phyloP scores from a whole-genome alignment of 169 alveolate species.

The Toxoplasma gondii region DNA sequence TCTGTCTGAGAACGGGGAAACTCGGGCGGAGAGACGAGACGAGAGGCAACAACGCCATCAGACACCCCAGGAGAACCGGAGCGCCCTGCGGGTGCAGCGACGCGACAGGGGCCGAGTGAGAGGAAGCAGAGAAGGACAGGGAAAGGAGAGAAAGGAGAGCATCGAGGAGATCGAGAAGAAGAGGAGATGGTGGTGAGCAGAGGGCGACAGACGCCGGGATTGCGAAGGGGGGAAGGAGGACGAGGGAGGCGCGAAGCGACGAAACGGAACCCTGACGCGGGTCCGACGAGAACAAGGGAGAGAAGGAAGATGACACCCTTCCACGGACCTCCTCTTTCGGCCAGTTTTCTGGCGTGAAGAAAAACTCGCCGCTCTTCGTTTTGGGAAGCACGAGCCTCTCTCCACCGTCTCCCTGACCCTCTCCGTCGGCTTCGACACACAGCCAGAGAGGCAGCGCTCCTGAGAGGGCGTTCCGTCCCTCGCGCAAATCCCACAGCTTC shows the following conservation, averaged over 20 bases:
- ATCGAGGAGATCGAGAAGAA: neutral
- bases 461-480: too few species aligned
- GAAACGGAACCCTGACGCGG: neutral
- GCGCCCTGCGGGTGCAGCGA: neutral
- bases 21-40: constrained; percentile 10
- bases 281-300: too few species aligned
- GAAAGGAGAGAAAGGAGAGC: neutral
- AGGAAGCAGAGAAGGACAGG: neutral
- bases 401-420: too few species aligned
- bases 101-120: neutral
- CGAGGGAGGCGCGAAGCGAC: neutral
- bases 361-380: too few species aligned
- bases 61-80: neutral
- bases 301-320: too few species aligned
- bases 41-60: neutral
- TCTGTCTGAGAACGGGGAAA: neutral
- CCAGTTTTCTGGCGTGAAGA: too few species aligned
- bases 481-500: too few species aligned
- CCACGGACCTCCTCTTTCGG: too few species aligned
- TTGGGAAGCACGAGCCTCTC: too few species aligned
- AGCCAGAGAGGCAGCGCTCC: too few species aligned
- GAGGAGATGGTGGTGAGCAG: neutral
- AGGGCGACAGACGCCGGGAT: neutral
- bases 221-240: neutral
- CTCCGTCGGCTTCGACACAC: too few species aligned